phyloP scores from a whole-genome alignment of 2,329 filamentous ascomycete genomes.

The Colletotrichum filicis region DNA sequence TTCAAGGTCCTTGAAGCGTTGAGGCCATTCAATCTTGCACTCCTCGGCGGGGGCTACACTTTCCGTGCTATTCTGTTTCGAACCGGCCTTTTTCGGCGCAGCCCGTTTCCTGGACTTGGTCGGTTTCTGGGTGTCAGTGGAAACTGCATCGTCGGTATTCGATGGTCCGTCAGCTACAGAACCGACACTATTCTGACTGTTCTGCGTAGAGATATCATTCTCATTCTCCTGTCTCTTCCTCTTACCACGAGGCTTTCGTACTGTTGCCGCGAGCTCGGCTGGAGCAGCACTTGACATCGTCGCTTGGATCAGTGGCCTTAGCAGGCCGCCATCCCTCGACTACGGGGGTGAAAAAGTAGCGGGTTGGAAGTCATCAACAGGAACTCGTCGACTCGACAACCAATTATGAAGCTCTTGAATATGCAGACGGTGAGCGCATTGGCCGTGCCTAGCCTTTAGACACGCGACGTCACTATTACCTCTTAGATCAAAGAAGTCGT shows the following conservation, averaged over 20 bases:
- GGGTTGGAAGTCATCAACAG: background rate
- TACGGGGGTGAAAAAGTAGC: background rate
- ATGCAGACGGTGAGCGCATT: background rate
- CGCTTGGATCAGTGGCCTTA: background rate
- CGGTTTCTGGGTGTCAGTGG: background rate
- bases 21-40: conserved; percentile 73
- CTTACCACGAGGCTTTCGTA: conserved; percentile 22
- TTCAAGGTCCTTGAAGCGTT: conserved; percentile 76
- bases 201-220: conserved; percentile 2
- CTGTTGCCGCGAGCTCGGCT: background rate
- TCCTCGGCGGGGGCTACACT: conserved; percentile 36
- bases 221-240: conserved; percentile 30
- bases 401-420: no score
- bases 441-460: background rate
- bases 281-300: background rate
- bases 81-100: conserved; percentile 33
- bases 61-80: conserved; percentile 28
- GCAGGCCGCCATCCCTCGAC: background rate
- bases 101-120: conserved; percentile 15
- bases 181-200: background rate
- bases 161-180: background rate
- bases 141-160: background rate
- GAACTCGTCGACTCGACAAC: no score
- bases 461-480: conserved; percentile 12
- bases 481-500: conserved; percentile 6